phyloP scores from a whole-genome alignment of 495 filamentous ascomycete genomes.

The Glutinoglossum americanum region DNA sequence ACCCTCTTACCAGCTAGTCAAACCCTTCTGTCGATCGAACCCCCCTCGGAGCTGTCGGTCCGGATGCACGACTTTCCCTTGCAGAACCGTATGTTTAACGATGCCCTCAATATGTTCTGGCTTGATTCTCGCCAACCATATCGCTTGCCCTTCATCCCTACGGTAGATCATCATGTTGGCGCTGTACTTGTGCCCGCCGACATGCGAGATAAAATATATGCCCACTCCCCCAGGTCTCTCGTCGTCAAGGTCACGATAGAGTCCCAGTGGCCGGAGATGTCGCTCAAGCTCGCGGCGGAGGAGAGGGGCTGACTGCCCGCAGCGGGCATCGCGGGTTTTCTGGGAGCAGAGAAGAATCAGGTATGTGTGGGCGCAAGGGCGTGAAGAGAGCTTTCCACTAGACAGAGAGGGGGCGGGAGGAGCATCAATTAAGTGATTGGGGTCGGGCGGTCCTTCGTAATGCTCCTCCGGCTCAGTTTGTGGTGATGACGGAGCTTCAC shows the following conservation, averaged over 20 bases:
- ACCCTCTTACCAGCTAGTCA: conserved; percentile 87
- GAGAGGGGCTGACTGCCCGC: conserved; percentile 78
- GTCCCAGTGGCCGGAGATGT: conserved; percentile 60
- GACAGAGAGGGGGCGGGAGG: conserved; percentile 11
- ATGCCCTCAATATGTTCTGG: conserved; percentile 93
- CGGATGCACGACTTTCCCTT: conserved; percentile 87
- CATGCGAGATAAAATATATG: conserved; percentile 88
- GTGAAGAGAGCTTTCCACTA: conserved; percentile 34
- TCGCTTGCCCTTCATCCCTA: conserved; percentile 53
- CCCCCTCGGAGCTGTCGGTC: conserved; percentile 65
- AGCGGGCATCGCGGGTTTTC: conserved; percentile 78
- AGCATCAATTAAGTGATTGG: conserved; percentile 1
- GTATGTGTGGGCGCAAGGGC: conserved; percentile 55
- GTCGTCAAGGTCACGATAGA: conserved; percentile 76
- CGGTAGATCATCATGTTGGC: conserved; percentile 88
- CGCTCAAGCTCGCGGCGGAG: conserved; percentile 72
- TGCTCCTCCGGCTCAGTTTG: neutral
- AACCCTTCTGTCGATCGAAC: conserved; percentile 59
- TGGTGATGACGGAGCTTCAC: neutral
- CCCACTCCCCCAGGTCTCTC: conserved; percentile 74
- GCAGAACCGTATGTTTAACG: conserved; percentile 66
- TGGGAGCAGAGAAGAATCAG: conserved; percentile 90
- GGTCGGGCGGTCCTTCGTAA: neutral
- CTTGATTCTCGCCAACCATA: conserved; percentile 76
- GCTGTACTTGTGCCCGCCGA: conserved; percentile 83